Conservation (phyloP, 345 rosid genomes). For the Bruguiera gymnorhiza region DNA sequence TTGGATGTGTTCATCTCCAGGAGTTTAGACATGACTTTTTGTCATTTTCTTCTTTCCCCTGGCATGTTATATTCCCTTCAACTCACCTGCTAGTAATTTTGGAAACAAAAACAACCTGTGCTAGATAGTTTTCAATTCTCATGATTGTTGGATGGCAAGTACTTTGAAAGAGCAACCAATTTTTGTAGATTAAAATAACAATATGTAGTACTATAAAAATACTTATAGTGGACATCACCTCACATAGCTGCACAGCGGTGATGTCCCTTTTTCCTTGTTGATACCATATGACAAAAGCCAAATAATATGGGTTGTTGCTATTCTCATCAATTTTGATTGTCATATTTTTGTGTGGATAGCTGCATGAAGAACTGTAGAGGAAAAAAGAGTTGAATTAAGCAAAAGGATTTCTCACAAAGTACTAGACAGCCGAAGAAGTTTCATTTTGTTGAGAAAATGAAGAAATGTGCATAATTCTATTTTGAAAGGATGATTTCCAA, state of each 20-base stretch:
- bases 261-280: slow-evolving; percentile 68
- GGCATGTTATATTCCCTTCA: no score
- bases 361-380: slow-evolving; percentile 52
- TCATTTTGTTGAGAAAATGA: background rate
- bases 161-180: no score
- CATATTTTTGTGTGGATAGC: slow-evolving; percentile 53
- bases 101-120: no score
- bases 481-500: no score
- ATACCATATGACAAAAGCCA: slow-evolving; percentile 56
- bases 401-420: background rate
- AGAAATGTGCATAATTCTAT: no score
- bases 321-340: slow-evolving; percentile 64
- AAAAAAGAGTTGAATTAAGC: slow-evolving; percentile 14
- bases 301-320: slow-evolving; percentile 60
- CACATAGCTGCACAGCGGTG: slow-evolving; percentile 69
- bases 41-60: no score
- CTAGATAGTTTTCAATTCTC: no score
- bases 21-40: no score
- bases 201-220: background rate
- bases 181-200: no score
- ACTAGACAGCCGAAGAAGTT: background rate
- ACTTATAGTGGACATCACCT: slow-evolving; percentile 33
- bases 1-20: no score
- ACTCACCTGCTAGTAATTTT: no score
- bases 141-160: no score